Evolutionary conservation across 495 filamentous ascomycete genomes (phyloP).

Genomic region (Letharia columbiana): DNA sequence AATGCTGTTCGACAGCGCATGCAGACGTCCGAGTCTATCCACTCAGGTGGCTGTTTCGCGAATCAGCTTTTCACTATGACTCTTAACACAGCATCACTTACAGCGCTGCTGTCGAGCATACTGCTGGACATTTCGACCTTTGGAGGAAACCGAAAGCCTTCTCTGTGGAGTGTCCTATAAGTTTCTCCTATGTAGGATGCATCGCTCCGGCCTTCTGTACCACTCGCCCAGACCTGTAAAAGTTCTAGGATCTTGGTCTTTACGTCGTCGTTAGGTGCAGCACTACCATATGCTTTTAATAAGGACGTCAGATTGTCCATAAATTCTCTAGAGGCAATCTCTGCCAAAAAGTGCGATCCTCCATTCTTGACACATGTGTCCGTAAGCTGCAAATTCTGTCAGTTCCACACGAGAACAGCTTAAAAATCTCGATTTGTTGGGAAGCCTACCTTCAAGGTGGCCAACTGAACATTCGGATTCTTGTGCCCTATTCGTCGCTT

Average conservation of each 20-base stretch:
- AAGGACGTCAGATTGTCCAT: conserved; percentile 95
- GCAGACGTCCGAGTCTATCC: conserved; percentile 96
- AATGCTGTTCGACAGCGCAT: conserved; percentile 95
- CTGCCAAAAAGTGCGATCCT: conserved; percentile 86
- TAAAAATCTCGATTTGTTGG: neutral
- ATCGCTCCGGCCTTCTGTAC: conserved; percentile 76
- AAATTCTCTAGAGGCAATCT: conserved; percentile 94
- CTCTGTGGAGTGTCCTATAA: conserved; percentile 68
- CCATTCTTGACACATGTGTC: conserved; percentile 99
- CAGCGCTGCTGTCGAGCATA: conserved; percentile 94
- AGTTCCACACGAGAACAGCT: conserved; percentile 5
- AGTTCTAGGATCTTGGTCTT: conserved; percentile 84
- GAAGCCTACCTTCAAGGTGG: conserved; percentile 69
- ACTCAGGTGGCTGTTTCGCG: conserved; percentile 73
- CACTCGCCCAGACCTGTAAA: conserved; percentile 88
- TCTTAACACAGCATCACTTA: conserved; percentile 42
- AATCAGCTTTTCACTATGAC: conserved; percentile 17
- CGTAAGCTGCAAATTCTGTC: conserved; percentile 51
- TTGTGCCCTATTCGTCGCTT: conserved; percentile 90
- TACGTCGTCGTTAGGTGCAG: conserved; percentile 73
- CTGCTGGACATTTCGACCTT: conserved; percentile 78
- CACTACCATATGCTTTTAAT: conserved; percentile 67
- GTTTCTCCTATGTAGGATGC: conserved; percentile 80
- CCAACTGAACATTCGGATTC: conserved; percentile 93
- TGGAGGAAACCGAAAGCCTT: conserved; percentile 86